phyloP scores from a whole-genome alignment of 1,284 basidiomycete genomes.

The Ganoderma lucidum region DNA sequence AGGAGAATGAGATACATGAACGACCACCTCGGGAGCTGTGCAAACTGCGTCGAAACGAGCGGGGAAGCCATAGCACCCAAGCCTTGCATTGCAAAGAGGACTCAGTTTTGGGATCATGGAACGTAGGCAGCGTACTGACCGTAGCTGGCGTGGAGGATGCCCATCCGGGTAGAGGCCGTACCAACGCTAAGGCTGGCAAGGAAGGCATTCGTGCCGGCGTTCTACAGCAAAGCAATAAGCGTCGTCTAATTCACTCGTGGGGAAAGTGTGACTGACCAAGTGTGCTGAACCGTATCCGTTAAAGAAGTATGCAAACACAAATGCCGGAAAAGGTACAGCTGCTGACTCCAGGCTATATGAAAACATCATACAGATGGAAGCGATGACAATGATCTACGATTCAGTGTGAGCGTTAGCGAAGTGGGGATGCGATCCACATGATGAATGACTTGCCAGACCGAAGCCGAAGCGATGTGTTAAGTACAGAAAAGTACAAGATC shows the following conservation, averaged over 20 bases:
- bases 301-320: slow-evolving; percentile 63
- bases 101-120: neutral
- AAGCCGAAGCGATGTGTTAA: slow-evolving; percentile 62
- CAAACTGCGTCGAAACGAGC: slow-evolving; percentile 68
- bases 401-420: neutral
- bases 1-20: slow-evolving; percentile 70
- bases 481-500: slow-evolving; percentile 56
- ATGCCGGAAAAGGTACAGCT: slow-evolving; percentile 71
- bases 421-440: no score
- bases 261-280: slow-evolving; percentile 43
- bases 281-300: slow-evolving; percentile 70
- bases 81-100: slow-evolving; percentile 44
- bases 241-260: neutral
- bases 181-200: slow-evolving; percentile 53
- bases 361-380: slow-evolving; percentile 45
- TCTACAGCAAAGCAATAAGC: slow-evolving; percentile 35
- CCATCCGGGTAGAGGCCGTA: slow-evolving; percentile 61
- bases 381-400: slow-evolving; percentile 39
- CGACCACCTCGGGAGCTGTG: slow-evolving; percentile 58
- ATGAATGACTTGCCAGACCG: slow-evolving; percentile 52
- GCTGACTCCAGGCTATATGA: slow-evolving; percentile 64
- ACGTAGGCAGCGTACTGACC: slow-evolving; percentile 26
- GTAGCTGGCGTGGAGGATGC: slow-evolving; percentile 61
- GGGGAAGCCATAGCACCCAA: slow-evolving; percentile 66
- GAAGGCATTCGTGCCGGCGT: slow-evolving; percentile 64